Evolutionary conservation across 2,329 filamentous ascomycete genomes (phyloP).

Genomic region (Elsinoe arachidis): DNA sequence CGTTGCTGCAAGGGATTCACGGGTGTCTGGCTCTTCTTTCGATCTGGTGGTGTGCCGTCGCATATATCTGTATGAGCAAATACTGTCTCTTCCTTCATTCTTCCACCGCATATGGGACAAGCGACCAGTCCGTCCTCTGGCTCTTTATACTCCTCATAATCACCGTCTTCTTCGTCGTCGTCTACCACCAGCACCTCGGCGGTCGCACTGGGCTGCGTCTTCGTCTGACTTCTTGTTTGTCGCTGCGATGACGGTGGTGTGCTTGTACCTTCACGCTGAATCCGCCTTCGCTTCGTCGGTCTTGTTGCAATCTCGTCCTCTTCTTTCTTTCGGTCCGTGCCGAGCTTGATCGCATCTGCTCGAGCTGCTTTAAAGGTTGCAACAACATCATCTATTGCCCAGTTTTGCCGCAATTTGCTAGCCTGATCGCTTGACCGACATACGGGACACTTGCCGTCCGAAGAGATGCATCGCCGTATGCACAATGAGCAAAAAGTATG

Average conservation of each 20-base stretch:
- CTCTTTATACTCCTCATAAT: constrained; percentile 27
- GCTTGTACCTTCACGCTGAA: constrained; percentile 15
- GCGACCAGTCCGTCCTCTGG: constrained; percentile 65
- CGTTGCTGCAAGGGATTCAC: constrained; percentile 10
- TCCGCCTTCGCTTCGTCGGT: constrained; percentile 43
- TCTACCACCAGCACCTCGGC: constrained; percentile 27
- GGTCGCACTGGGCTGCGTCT: constrained; percentile 22
- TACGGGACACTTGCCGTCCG: constrained; percentile 78
- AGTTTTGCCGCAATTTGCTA: constrained; percentile 74
- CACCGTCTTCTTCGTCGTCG: constrained; percentile 33
- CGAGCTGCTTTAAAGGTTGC: constrained; percentile 65
- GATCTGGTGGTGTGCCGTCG: constrained; percentile 30
- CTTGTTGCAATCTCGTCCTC: constrained; percentile 15
- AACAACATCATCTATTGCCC: constrained; percentile 75
- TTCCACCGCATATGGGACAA: constrained; percentile 74
- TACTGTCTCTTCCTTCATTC: constrained; percentile 73
- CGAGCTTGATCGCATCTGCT: constrained; percentile 54
- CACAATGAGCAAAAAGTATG: constrained; percentile 97
- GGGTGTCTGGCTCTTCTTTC: constrained; percentile 20
- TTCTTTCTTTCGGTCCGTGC: constrained; percentile 38
- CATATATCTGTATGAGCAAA: constrained; percentile 72
- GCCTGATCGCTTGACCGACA: constrained; percentile 76
- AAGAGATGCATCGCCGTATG: constrained; percentile 75
- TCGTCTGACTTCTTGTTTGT: constrained; percentile 27
- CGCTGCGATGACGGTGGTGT: constrained; percentile 19